Percentiles rank a stretch among this genome's conserved stretches.
phyloP scores from a whole-genome alignment of 2,329 filamentous ascomycete species.

The Cryphonectria nitschkei region DNA sequence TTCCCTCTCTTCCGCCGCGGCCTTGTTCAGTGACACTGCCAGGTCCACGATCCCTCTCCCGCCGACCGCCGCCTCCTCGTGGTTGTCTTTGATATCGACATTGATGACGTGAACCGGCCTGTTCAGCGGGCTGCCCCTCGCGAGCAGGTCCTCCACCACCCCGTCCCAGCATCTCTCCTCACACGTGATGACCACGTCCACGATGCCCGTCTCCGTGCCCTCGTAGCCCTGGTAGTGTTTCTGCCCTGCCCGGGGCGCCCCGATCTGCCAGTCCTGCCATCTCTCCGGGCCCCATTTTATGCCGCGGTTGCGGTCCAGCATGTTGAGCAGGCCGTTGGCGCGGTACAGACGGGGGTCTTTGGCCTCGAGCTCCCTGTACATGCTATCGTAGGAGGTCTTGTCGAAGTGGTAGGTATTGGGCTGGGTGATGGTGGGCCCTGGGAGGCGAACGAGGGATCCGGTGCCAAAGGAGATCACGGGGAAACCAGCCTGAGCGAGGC shows the following conservation, averaged over 20 bases:
- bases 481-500: conserved; percentile 81
- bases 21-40: conserved; percentile 80
- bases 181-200: conserved; percentile 95
- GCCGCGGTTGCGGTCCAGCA: conserved; percentile 88
- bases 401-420: conserved; percentile 99
- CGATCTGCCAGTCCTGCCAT: conserved; percentile 96
- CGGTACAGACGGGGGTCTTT: conserved; percentile 89
- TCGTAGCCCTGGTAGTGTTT: conserved; percentile 74
- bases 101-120: conserved; percentile 97
- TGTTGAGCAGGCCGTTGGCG: conserved; percentile 91
- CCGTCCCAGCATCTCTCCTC: conserved; percentile 99
- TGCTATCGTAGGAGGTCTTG: conserved; percentile 90
- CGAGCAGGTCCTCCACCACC: conserved; percentile 90
- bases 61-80: conserved; percentile 91
- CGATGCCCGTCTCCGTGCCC: conserved; percentile 85
- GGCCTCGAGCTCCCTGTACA: conserved; percentile 85
- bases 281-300: conserved; percentile 96
- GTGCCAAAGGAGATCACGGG: conserved; percentile 99
- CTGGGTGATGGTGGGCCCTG: conserved; percentile 86
- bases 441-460: conserved; percentile 89
- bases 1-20: conserved; percentile 76
- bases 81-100: conserved; percentile 97
- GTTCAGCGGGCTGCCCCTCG: conserved; percentile 83
- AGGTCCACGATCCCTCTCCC: conserved; percentile 91
- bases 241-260: conserved; percentile 79